These are phyloP conservation scores for Cladosporium sphaerospermum DNA, from an alignment of 2,329 filamentous ascomycete species.

Conservation along the genomic window DNA sequence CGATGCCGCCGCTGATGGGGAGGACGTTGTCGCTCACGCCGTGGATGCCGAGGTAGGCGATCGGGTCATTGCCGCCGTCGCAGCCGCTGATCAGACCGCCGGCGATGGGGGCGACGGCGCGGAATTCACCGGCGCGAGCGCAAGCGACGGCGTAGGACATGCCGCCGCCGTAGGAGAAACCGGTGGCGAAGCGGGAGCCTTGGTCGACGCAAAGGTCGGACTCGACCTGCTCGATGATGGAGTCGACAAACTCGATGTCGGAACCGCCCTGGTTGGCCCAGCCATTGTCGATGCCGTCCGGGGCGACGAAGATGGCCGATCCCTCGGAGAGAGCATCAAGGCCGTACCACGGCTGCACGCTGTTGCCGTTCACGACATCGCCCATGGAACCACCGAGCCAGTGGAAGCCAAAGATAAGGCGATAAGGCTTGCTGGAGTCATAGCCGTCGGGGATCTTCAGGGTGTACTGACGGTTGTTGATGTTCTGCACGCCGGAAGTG, in stretches of 20 bases:
- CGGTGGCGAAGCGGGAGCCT: neutral
- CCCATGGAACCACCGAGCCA: slow-evolving; percentile 7
- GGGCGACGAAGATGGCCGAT: slow-evolving; percentile 10
- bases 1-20: slow-evolving; percentile 4
- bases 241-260: slow-evolving; percentile 8
- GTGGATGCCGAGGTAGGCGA: slow-evolving; percentile 11
- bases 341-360: slow-evolving; percentile 5
- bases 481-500: slow-evolving; percentile 2
- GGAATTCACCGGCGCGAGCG: slow-evolving; percentile 1
- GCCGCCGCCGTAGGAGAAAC: neutral
- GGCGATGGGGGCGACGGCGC: slow-evolving; percentile 1
- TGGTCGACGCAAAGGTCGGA: slow-evolving; percentile 11
- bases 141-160: slow-evolving; percentile 18
- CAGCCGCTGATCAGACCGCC: neutral
- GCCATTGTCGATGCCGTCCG: slow-evolving; percentile 5
- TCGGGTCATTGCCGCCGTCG: slow-evolving; percentile 4
- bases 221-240: slow-evolving; percentile 10
- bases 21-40: slow-evolving; percentile 9
- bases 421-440: slow-evolving; percentile 8
- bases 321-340: slow-evolving; percentile 5
- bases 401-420: slow-evolving; percentile 10
- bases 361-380: slow-evolving; percentile 10
- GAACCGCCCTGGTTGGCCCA: slow-evolving; percentile 4
- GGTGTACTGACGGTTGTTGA: slow-evolving; percentile 5
- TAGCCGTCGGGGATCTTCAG: slow-evolving; percentile 11